A percentile compares a stretch with the other conserved stretches of the same genome.
Conservation (phyloP, 148 eudicot species). For the Silene latifolia region DNA sequence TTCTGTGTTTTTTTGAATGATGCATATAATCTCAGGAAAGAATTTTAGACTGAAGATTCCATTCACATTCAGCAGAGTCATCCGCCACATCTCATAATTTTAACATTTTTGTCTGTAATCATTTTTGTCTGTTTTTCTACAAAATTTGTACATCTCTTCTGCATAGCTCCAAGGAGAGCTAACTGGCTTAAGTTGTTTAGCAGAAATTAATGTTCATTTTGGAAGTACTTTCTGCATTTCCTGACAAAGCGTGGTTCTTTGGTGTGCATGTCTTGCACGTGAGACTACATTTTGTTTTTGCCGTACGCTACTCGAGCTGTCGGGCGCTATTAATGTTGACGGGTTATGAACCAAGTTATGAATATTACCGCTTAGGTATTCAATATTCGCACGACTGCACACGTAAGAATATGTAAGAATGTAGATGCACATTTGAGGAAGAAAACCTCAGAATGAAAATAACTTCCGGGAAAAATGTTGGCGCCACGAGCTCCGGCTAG, state of each 20-base stretch:
- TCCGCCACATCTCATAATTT: slow-evolving; percentile 23
- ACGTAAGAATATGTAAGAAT: neutral
- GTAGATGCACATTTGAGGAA: neutral
- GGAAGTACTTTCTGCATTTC: slow-evolving; percentile 4
- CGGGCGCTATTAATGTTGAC: too few species aligned
- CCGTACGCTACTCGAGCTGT: too few species aligned
- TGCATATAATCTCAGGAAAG: neutral
- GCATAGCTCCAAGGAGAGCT: slow-evolving; percentile 6
- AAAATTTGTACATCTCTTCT: neutral
- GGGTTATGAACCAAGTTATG: too few species aligned
- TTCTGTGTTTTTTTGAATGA: too few species aligned
- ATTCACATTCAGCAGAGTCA: slow-evolving; percentile 32
- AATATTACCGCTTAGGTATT: too few species aligned
- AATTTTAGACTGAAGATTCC: slow-evolving; percentile 20
- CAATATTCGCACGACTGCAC: too few species aligned
- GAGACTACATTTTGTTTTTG: neutral
- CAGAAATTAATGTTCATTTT: neutral
- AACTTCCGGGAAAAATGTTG: too few species aligned
- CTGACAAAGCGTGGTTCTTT: neutral
- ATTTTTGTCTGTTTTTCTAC: neutral
- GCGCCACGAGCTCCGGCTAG: too few species aligned
- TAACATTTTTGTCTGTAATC: neutral
- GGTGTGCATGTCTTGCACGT: neutral
- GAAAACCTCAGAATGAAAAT: neutral
- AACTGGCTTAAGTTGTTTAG: too few species aligned